Percentiles rank a stretch among this genome's conserved stretches.
These are phyloP conservation scores for Lotmaria passim DNA, from an alignment of 208 protist species.

Conservation along the genomic window DNA sequence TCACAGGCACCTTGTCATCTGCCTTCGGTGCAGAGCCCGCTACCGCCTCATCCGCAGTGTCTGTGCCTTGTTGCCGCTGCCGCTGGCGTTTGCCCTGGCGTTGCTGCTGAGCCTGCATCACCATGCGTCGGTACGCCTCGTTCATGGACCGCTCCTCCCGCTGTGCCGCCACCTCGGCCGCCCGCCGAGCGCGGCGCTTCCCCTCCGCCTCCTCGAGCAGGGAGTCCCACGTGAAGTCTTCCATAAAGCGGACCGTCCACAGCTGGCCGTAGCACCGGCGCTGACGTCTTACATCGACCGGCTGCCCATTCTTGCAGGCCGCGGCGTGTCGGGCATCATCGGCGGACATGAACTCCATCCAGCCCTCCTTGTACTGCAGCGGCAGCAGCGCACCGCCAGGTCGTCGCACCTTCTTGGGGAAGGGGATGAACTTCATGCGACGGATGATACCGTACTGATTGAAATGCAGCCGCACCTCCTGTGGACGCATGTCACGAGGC, in stretches of 20 bases:
- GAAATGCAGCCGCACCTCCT: conserved; percentile 80
- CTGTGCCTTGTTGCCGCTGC: neutral
- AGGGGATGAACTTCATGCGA: conserved; percentile 79
- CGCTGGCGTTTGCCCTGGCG: conserved; percentile 15
- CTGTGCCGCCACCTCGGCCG: conserved; percentile 55
- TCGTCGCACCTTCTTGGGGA: conserved; percentile 77
- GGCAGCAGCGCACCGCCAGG: conserved; percentile 68
- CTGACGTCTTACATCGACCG: conserved; percentile 65
- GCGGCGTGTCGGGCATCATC: conserved; percentile 57
- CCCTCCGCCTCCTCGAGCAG: conserved; percentile 71
- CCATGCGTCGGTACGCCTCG: conserved; percentile 76
- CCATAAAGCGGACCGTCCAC: conserved; percentile 77
- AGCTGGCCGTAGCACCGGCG: conserved; percentile 78
- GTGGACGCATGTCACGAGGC: conserved; percentile 76
- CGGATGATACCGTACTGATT: conserved; percentile 61
- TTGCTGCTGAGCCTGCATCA: conserved; percentile 40
- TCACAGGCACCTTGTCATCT: neutral
- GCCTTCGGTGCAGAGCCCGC: neutral
- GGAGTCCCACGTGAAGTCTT: conserved; percentile 64
- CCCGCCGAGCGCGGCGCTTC: conserved; percentile 43
- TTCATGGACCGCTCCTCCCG: conserved; percentile 64
- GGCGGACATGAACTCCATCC: conserved; percentile 71
- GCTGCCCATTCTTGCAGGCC: conserved; percentile 56
- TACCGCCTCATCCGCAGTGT: conserved; percentile 1
- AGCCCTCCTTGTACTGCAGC: conserved; percentile 79